Evolutionary conservation across 2,329 filamentous ascomycete genomes (phyloP), one percentile per base, ranked within the genome.

Genomic region (Neofusicoccum cordaticola): DNA sequence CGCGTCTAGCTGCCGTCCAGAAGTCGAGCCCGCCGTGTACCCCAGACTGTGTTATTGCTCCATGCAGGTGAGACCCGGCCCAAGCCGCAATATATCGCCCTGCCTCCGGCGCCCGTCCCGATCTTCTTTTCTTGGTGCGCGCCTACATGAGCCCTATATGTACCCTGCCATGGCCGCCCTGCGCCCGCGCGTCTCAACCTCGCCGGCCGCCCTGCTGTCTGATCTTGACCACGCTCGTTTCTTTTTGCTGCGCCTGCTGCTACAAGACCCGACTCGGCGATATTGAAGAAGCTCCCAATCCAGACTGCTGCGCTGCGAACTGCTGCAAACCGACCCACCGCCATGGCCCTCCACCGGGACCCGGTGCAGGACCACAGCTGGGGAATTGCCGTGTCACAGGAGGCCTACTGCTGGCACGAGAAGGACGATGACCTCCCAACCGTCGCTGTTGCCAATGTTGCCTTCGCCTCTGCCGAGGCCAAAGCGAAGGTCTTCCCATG

Each of bases 401-500:
- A 60, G 17, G 56, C 56, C 41, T 47, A 60, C 56, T 60, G 56
- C 42, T 60, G 56, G 56, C 42, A 60, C 42, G 56, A 60, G 15
- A 60, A 35, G 31, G 42, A 60, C 11, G 56, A 60, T 4, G 56
- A 60, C 8, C 56, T 60, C n/a, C 56, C 42, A 1, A 60, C 56
- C 31, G 42, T 50, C 15, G 42, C 39, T 45, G 58, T 62, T 13
- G 45, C 44, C 67, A 69, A 78, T 48, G 68, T 83, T 19, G 80
- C 82, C 1, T 63, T 85, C n/a, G 63, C 79, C 4, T 79, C 80
- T 12, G 77, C 80, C 6, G 74, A 75, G 1, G 72, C 82, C 13
- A 83, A 84, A 69, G 82, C 78, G 70, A 79, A 70, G 17, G 72
- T 75, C 4, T 72, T 69, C 53, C 74, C 74, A 61, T 77, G 73